phyloP scores from a whole-genome alignment of 1,284 basidiomycete species.

The Rhodotorula sp. region DNA sequence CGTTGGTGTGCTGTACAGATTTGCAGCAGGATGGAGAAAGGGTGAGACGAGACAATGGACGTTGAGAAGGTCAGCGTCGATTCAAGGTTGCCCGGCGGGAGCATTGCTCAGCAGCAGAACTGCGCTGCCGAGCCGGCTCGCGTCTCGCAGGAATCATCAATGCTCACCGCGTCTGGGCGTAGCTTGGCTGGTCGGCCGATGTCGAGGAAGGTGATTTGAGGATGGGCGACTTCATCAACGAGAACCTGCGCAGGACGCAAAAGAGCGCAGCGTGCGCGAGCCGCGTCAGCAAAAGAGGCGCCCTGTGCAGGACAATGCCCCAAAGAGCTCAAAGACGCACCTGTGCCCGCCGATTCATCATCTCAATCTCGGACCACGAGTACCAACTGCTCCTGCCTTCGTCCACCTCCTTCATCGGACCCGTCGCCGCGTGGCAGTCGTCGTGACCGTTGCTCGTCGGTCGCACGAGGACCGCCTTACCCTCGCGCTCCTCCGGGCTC shows the following conservation, averaged over 20 bases:
- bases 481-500: neutral
- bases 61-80: neutral
- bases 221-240: neutral
- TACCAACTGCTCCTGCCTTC: neutral
- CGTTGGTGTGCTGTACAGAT: constrained; percentile 2
- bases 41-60: too few species aligned
- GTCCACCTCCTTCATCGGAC: neutral
- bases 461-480: constrained; percentile 1
- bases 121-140: neutral
- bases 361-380: constrained; percentile 2
- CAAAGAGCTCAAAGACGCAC: neutral
- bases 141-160: too few species aligned
- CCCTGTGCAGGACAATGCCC: too few species aligned
- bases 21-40: too few species aligned
- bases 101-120: neutral
- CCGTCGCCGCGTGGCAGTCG: neutral
- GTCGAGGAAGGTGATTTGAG: constrained; percentile 1
- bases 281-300: neutral
- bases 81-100: too few species aligned
- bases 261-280: too few species aligned
- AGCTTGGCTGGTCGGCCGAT: neutral
- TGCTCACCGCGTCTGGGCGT: constrained; percentile 6
- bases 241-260: neutral
- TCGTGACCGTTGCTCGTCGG: constrained; percentile 12
- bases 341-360: neutral